Percentiles rank a stretch among this genome's conserved stretches.
phyloP scores from a whole-genome alignment of 768 basidiomycete genomes.

The Mycena galopus region DNA sequence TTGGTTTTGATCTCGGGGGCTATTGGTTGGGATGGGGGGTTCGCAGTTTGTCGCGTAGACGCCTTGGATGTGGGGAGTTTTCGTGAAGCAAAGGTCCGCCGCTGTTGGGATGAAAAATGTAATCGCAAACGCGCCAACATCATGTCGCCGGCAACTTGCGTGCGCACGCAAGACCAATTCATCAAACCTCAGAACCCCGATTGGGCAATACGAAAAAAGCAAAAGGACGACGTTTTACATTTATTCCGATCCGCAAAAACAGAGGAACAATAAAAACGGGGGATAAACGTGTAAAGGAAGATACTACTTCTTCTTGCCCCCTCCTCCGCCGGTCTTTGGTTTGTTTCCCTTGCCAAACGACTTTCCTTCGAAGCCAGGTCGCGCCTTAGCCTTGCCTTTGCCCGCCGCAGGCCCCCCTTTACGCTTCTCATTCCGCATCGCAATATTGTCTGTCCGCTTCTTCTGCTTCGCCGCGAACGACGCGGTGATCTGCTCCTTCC shows the following conservation, averaged over 20 bases:
- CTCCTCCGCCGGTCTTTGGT: constrained; percentile 48
- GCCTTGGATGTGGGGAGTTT: constrained; percentile 6
- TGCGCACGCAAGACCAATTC: background rate
- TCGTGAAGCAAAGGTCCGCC: constrained; percentile 13
- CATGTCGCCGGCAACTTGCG: constrained; percentile 7
- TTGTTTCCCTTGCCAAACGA: constrained; percentile 72
- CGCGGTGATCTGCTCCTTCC: constrained; percentile 81
- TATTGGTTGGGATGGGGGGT: background rate
- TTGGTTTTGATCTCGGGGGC: background rate
- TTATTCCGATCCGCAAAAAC: no score
- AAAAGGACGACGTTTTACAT: no score
- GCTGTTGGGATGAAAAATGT: constrained; percentile 11
- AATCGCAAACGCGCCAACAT: constrained; percentile 30
- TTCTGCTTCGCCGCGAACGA: constrained; percentile 90
- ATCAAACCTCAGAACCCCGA: constrained; percentile 2
- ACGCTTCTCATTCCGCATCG: constrained; percentile 83
- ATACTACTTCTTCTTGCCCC: constrained; percentile 44
- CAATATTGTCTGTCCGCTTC: constrained; percentile 93
- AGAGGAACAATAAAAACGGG: no score
- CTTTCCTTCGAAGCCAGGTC: constrained; percentile 93
- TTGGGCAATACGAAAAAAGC: background rate
- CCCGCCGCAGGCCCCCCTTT: constrained; percentile 52
- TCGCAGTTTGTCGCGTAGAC: background rate
- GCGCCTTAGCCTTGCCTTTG: constrained; percentile 67
- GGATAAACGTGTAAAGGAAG: no score